phyloP scores from a whole-genome alignment of 345 rosid genomes.

The Gossypium mustelinum region DNA sequence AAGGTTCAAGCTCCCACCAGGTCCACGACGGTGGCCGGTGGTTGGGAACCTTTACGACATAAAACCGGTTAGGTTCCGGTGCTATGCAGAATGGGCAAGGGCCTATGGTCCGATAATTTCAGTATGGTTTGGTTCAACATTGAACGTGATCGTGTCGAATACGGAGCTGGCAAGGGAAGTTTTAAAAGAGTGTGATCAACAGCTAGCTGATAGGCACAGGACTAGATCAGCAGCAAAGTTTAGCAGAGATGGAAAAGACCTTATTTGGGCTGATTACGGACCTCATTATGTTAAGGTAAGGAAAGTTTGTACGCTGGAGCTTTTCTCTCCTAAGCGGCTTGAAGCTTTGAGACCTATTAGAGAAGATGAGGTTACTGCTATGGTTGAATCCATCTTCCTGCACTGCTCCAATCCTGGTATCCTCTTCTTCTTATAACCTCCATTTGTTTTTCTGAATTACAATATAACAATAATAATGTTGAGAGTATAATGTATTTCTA shows the following conservation, averaged over 20 bases:
- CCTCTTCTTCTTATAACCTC: not conserved
- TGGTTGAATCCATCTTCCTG: slow-evolving; percentile 75
- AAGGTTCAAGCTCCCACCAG: slow-evolving; percentile 73
- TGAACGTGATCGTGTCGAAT: slow-evolving; percentile 71
- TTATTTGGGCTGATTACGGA: slow-evolving; percentile 95
- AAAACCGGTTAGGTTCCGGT: slow-evolving; percentile 79
- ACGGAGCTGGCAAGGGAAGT: slow-evolving; percentile 77
- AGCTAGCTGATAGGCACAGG: slow-evolving; percentile 72
- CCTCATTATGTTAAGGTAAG: slow-evolving; percentile 94
- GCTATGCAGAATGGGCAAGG: slow-evolving; percentile 77
- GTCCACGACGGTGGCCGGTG: slow-evolving; percentile 75
- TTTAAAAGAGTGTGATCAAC: slow-evolving; percentile 73
- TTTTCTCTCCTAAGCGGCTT: slow-evolving; percentile 68
- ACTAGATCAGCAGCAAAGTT: slow-evolving; percentile 68
- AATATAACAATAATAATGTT: too few species aligned
- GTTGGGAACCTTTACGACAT: slow-evolving; percentile 88
- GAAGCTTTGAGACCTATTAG: slow-evolving; percentile 77
- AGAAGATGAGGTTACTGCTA: slow-evolving; percentile 88
- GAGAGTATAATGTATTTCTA: not conserved
- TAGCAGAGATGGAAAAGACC: slow-evolving; percentile 79
- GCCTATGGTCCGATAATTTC: slow-evolving; percentile 76
- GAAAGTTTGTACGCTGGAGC: slow-evolving; percentile 82
- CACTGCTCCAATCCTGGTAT: slow-evolving; percentile 62
- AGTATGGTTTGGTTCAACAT: slow-evolving; percentile 80
- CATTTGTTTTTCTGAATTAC: not conserved